These are phyloP conservation scores for Astrocystis sublimbata DNA, from an alignment of 495 filamentous ascomycete species.

Conservation along the genomic window DNA sequence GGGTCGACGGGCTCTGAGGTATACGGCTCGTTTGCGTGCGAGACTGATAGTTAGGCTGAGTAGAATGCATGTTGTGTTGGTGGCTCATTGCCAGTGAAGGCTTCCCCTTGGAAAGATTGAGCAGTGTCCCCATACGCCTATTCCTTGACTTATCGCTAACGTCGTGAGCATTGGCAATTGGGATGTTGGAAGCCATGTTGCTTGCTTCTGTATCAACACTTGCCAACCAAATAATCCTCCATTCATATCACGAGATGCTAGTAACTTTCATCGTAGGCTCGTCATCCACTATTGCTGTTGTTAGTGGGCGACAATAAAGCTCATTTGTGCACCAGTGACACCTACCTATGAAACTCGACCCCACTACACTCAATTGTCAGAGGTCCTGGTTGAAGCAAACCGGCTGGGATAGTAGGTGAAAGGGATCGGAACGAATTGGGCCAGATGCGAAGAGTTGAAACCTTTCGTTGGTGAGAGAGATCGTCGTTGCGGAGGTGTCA, in stretches of 20 bases:
- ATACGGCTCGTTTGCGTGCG: slow-evolving; percentile 33
- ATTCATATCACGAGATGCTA: slow-evolving; percentile 9
- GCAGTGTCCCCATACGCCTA: slow-evolving; percentile 15
- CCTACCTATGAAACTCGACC: background rate
- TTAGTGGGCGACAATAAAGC: background rate
- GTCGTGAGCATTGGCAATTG: slow-evolving; percentile 5
- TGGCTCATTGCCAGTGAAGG: slow-evolving; percentile 11
- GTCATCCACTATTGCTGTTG: background rate
- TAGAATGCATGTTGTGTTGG: background rate
- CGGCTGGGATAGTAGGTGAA: background rate
- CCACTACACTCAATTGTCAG: background rate
- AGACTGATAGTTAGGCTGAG: background rate
- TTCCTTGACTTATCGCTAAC: slow-evolving; percentile 1
- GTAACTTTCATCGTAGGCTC: background rate
- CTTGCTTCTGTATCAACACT: slow-evolving; percentile 15
- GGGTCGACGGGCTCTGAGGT: slow-evolving; percentile 34
- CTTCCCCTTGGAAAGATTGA: slow-evolving; percentile 17
- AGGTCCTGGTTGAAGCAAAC: background rate
- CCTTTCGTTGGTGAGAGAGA: background rate
- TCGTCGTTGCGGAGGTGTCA: slow-evolving; percentile 9
- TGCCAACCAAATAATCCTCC: slow-evolving; percentile 8
- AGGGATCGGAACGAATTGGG: background rate
- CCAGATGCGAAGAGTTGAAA: background rate
- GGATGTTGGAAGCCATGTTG: slow-evolving; percentile 20
- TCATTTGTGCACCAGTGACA: background rate